Conservation (phyloP, 2,329 filamentous ascomycete genomes). For the Cladosporium colombiae region DNA sequence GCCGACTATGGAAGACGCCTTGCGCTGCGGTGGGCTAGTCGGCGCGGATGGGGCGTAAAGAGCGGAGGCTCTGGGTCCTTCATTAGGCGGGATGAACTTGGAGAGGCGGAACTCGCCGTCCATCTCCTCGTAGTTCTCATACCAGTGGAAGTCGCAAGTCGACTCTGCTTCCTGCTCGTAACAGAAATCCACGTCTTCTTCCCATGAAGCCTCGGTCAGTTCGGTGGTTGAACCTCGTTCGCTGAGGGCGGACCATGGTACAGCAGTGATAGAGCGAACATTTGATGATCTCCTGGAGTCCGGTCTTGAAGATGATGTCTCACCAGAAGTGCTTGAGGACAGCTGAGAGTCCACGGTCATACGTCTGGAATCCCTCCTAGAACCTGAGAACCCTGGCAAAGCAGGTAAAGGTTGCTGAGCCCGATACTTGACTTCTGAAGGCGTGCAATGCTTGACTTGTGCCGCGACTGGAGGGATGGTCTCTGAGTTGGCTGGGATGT, state of each 20-base stretch:
- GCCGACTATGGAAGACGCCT: constrained; percentile 32
- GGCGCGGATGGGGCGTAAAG: not conserved
- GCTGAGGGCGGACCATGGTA: not conserved
- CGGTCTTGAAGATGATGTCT: not conserved
- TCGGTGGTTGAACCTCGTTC: not conserved
- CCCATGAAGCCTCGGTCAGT: constrained; percentile 46
- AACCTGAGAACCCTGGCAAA: not conserved
- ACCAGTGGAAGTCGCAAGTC: constrained; percentile 62
- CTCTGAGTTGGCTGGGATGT: not conserved
- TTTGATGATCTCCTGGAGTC: constrained; percentile 5
- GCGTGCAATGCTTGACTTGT: constrained; percentile 8
- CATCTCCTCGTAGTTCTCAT: constrained; percentile 26
- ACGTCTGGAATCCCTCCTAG: constrained; percentile 1
- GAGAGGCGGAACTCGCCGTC: constrained; percentile 9
- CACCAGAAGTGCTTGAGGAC: constrained; percentile 1
- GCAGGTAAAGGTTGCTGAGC: constrained; percentile 19
- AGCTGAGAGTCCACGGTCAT: constrained; percentile 16
- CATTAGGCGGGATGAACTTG: constrained; percentile 10
- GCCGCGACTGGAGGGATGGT: constrained; percentile 4
- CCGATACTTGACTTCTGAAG: constrained; percentile 15
- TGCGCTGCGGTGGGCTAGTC: constrained; percentile 21
- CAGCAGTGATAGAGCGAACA: not conserved
- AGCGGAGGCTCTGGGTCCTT: not conserved
- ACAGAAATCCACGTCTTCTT: constrained; percentile 64
- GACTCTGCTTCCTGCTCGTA: constrained; percentile 63